Conservation (phyloP, 176 grass and related monocot genomes). For the Puccinellia tenuiflora region DNA sequence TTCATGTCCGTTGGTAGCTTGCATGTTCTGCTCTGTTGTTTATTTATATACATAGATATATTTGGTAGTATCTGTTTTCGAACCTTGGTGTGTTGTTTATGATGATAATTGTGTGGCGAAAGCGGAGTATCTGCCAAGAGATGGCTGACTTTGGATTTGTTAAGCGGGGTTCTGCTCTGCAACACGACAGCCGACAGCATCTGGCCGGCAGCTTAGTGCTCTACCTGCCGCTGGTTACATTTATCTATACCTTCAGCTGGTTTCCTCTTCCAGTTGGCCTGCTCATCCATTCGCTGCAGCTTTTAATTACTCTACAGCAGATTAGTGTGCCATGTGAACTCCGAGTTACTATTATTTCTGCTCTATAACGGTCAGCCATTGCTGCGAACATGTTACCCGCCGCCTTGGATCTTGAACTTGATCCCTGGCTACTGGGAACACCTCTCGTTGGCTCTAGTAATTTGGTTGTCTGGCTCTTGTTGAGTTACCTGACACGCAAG, state of each 20-base stretch:
- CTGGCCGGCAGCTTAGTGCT: not conserved
- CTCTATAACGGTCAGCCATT: not conserved
- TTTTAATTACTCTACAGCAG: not conserved
- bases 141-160: conserved; percentile 25
- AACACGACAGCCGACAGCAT: not conserved
- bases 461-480: not conserved
- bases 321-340: conserved; percentile 14
- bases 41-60: not conserved
- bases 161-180: not conserved
- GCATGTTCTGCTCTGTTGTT: not conserved
- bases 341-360: not conserved
- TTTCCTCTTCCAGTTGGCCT: conserved; percentile 24
- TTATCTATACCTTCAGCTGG: not conserved
- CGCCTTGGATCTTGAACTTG: not conserved
- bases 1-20: not conserved
- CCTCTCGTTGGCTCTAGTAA: not conserved
- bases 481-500: not conserved
- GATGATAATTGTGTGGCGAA: not conserved
- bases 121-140: not conserved
- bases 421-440: not conserved
- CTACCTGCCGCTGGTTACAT: conserved; percentile 1
- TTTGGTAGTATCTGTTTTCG: not conserved
- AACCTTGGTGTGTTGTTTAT: conserved; percentile 13
- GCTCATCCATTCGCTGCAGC: conserved; percentile 13
- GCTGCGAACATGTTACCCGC: not conserved